Conservation (phyloP, 192 early-diverging fungal genomes). For the Coemansia sp. region DNA sequence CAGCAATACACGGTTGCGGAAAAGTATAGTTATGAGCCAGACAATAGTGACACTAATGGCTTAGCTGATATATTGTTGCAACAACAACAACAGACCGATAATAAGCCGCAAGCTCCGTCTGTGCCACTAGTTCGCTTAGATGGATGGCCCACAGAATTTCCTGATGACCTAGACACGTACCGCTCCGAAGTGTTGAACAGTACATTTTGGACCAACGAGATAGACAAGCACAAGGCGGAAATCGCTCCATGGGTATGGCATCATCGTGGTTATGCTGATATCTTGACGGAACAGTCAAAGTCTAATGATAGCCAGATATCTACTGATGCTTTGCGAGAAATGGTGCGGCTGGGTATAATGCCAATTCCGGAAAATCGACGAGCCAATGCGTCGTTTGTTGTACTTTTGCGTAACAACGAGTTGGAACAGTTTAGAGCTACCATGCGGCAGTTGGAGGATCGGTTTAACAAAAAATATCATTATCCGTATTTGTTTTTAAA, state of each 20-base stretch:
- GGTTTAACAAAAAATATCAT: constrained; percentile 63
- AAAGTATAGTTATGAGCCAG: neutral
- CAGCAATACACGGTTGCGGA: neutral
- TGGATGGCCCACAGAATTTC: constrained; percentile 48
- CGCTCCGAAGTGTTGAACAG: constrained; percentile 18
- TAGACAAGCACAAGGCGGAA: constrained; percentile 32
- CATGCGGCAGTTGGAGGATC: constrained; percentile 61
- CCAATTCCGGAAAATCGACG: neutral
- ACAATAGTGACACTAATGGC: neutral
- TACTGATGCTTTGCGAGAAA: constrained; percentile 7
- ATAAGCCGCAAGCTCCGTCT: neutral
- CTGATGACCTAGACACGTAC: constrained; percentile 26
- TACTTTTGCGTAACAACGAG: constrained; percentile 60
- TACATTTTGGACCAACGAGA: constrained; percentile 12
- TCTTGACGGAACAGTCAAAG: constrained; percentile 3
- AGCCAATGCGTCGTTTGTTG: constrained; percentile 52
- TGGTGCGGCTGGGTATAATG: constrained; percentile 20
- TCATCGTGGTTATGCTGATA: constrained; percentile 38
- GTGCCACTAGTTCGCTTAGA: constrained; percentile 22
- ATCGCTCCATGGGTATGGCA: constrained; percentile 59
- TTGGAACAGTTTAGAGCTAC: constrained; percentile 52
- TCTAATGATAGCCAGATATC: neutral
- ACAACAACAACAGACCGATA: neutral
- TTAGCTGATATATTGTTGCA: neutral
- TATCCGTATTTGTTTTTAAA: constrained; percentile 78